Percentiles rank a stretch among this genome's conserved stretches.
Evolutionary conservation across 2,329 filamentous ascomycete species (phyloP).

Genomic region (Cladosporium sp.): DNA sequence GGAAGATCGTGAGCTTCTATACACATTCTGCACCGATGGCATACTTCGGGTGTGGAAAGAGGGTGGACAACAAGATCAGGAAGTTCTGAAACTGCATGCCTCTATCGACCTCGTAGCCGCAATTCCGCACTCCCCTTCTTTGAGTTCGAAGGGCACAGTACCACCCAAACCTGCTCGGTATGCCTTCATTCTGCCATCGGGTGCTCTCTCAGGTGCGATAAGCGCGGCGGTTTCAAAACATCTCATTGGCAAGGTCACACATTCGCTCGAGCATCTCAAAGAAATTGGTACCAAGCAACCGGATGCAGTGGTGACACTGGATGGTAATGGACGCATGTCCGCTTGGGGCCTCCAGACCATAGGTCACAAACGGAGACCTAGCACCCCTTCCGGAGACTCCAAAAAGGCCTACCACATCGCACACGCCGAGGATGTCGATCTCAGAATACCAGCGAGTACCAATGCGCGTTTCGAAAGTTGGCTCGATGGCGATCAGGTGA

Average conservation of each 20-base stretch:
- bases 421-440: slow-evolving; percentile 59
- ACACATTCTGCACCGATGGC: slow-evolving; percentile 80
- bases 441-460: slow-evolving; percentile 15
- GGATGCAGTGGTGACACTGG: slow-evolving; percentile 81
- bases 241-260: slow-evolving; percentile 49
- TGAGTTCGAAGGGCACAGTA: slow-evolving; percentile 28
- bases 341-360: slow-evolving; percentile 91
- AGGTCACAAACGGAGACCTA: slow-evolving; percentile 57
- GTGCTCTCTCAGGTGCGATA: slow-evolving; percentile 66
- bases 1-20: slow-evolving; percentile 70
- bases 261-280: slow-evolving; percentile 77
- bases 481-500: slow-evolving; percentile 26
- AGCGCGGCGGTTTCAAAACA: slow-evolving; percentile 49
- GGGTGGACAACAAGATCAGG: slow-evolving; percentile 64
- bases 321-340: slow-evolving; percentile 80
- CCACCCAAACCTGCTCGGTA: slow-evolving; percentile 48
- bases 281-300: slow-evolving; percentile 79
- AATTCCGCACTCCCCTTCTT: slow-evolving; percentile 42
- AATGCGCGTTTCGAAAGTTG: slow-evolving; percentile 24
- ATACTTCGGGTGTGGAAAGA: slow-evolving; percentile 78
- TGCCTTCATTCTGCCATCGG: slow-evolving; percentile 76
- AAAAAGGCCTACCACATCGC: slow-evolving; percentile 80
- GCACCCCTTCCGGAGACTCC: slow-evolving; percentile 24
- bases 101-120: slow-evolving; percentile 71
- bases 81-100: slow-evolving; percentile 74